A percentile compares a stretch with the other conserved stretches of the same genome.
These are phyloP conservation scores for Clavispora phyllophila DNA, from an alignment of 805 yeast genomes.

Conservation along the genomic window DNA sequence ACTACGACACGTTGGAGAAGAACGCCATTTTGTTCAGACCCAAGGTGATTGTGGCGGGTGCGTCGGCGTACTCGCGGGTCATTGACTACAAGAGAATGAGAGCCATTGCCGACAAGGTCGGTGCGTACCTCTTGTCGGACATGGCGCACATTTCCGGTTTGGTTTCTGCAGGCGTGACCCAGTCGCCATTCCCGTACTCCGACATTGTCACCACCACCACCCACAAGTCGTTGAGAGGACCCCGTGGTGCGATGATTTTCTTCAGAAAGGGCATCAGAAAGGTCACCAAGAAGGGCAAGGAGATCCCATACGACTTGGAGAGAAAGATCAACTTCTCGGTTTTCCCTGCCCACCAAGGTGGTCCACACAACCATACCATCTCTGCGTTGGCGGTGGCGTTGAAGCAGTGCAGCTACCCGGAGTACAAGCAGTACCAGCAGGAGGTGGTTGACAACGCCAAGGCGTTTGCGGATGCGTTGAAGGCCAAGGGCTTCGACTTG, in stretches of 20 bases:
- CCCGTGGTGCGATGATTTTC: conserved; percentile 98
- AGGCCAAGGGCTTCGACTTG: conserved; percentile 60
- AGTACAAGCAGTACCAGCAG: conserved; percentile 80
- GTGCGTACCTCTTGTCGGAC: conserved; percentile 88
- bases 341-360: conserved; percentile 99
- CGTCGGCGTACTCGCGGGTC: conserved; percentile 90
- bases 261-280: conserved; percentile 91
- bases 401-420: conserved; percentile 86
- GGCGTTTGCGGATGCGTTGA: conserved; percentile 66
- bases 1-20: conserved; percentile 80
- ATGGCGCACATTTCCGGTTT: conserved; percentile 98
- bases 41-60: conserved; percentile 91
- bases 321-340: conserved; percentile 91
- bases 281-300: conserved; percentile 80
- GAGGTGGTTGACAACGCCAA: conserved; percentile 79
- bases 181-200: conserved; percentile 88
- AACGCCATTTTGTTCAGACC: conserved; percentile 89
- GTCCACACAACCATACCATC: conserved; percentile 98
- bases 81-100: conserved; percentile 89
- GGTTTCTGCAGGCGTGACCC: conserved; percentile 89
- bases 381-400: conserved; percentile 94
- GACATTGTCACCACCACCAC: conserved; percentile 98
- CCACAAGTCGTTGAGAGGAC: conserved; percentile 96
- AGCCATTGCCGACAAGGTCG: conserved; percentile 85
- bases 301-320: conserved; percentile 81